Evolutionary conservation across 2,329 filamentous ascomycete species (phyloP), one percentile per base, ranked within the genome.

Genomic region (Beauveria bassiana): DNA sequence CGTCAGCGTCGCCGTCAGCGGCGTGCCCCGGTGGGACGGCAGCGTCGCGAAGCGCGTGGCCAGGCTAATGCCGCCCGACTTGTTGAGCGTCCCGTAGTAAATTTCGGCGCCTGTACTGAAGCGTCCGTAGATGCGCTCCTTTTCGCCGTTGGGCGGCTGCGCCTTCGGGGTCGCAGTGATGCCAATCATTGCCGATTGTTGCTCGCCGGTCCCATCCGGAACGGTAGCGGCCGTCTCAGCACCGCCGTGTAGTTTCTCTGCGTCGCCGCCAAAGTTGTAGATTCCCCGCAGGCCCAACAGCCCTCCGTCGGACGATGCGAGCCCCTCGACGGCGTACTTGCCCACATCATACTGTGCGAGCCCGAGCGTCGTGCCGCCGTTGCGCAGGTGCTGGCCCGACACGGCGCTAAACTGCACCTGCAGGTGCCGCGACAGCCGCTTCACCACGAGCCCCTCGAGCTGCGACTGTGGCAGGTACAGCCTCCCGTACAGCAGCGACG

Each of bases 71-170:
- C 95, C 95, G 54, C 93, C 91, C 24, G 92, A 91, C 71, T 97
- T 97, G 73, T 97, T 98, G 63, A 97, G 77, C 0, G 93, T 88
- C 24, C 93, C 95, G 77, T 99, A 99, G 77, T 98, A 99, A 42
- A 96, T 81, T 74, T 99, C 95, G 61, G 87, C 93, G 42, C 95
- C 95, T 3, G 91, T 90, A 69, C 91, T 96, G 72, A 98, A 91
- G 22, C 93, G 86, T 9, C 90, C 93, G 77, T 86, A 89, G 62
- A 87, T 85, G 67, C 81, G 84, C 70, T 89, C 86, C 63, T 74
- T 78, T 49, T 84, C 78, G 0, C 68, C 65, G 34, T 45, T 46
- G 18, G 31, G 4, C 45, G 20, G 8, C 16, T 16, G 26, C 22
- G 16, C 28, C n/a, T n/a, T 26, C 3, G 40, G 46, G 22, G 40